Evolutionary conservation across 495 filamentous ascomycete species (phyloP).

Genomic region (Penicillium alfredii): DNA sequence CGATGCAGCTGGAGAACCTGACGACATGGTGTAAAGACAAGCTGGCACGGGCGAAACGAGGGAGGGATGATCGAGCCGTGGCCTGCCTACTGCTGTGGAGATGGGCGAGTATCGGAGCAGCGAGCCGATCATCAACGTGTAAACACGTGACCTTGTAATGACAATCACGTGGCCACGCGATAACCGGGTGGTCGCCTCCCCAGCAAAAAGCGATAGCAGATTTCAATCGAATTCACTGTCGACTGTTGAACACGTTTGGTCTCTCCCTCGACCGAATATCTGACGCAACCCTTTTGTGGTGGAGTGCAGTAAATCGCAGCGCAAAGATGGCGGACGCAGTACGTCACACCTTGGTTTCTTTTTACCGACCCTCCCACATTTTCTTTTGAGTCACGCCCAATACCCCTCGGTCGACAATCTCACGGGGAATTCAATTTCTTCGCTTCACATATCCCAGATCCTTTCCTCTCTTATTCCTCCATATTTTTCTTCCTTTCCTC

Average conservation of each 20-base stretch:
- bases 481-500: slow-evolving; percentile 11
- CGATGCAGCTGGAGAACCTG: slow-evolving; percentile 26
- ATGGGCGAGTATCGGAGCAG: slow-evolving; percentile 26
- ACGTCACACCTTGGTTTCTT: slow-evolving; percentile 45
- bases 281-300: slow-evolving; percentile 6
- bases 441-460: neutral
- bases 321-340: slow-evolving; percentile 44
- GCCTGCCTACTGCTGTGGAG: slow-evolving; percentile 35
- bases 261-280: neutral
- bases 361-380: slow-evolving; percentile 43
- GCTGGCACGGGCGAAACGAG: slow-evolving; percentile 4
- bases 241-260: no score
- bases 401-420: slow-evolving; percentile 24
- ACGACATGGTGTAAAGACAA: slow-evolving; percentile 23
- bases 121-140: slow-evolving; percentile 1
- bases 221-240: slow-evolving; percentile 19
- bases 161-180: slow-evolving; percentile 29
- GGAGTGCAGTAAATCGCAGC: slow-evolving; percentile 11
- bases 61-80: slow-evolving; percentile 24
- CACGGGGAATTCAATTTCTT: neutral
- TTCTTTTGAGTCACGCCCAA: slow-evolving; percentile 29
- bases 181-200: slow-evolving; percentile 36
- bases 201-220: slow-evolving; percentile 17
- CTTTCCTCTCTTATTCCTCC: slow-evolving; percentile 2
- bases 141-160: slow-evolving; percentile 25